Percentiles rank a stretch among this genome's conserved stretches.
These are phyloP conservation scores for Monosporozyma solicola DNA, from an alignment of 805 yeast genomes.

Conservation along the genomic window DNA sequence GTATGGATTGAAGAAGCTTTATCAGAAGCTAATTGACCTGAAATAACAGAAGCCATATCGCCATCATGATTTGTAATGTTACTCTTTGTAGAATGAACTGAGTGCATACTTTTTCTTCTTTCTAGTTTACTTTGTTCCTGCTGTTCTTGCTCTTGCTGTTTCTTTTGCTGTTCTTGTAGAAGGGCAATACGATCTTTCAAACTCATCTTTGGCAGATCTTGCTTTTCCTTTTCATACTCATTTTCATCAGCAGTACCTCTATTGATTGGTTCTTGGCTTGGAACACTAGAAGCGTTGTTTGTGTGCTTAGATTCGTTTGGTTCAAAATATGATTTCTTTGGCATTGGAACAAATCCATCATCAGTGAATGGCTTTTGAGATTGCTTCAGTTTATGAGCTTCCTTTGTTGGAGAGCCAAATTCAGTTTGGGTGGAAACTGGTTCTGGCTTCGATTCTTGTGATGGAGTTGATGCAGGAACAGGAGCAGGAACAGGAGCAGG, in stretches of 20 bases:
- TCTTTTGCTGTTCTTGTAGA: constrained; percentile 71
- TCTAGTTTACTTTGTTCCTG: constrained; percentile 39
- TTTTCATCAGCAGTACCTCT: constrained; percentile 5
- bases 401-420: not conserved
- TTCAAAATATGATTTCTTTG: constrained; percentile 6
- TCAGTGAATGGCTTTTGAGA: constrained; percentile 4
- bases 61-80: not conserved
- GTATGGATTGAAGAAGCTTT: not conserved
- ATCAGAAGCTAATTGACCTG: not conserved
- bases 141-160: constrained; percentile 67
- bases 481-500: not conserved
- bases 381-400: not conserved
- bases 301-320: not conserved
- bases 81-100: not conserved
- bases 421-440: not conserved
- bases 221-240: constrained; percentile 31
- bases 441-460: not conserved
- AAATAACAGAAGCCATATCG: not conserved
- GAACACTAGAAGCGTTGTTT: not conserved
- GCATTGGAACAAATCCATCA: constrained; percentile 12
- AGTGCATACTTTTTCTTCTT: constrained; percentile 37
- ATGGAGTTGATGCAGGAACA: not conserved
- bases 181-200: constrained; percentile 80
- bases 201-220: constrained; percentile 65
- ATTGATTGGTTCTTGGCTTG: constrained; percentile 6